A percentile compares a stretch with the other conserved stretches of the same genome.
phyloP scores from a whole-genome alignment of 2,329 filamentous ascomycete species.

The Plectosphaerella sp. region DNA sequence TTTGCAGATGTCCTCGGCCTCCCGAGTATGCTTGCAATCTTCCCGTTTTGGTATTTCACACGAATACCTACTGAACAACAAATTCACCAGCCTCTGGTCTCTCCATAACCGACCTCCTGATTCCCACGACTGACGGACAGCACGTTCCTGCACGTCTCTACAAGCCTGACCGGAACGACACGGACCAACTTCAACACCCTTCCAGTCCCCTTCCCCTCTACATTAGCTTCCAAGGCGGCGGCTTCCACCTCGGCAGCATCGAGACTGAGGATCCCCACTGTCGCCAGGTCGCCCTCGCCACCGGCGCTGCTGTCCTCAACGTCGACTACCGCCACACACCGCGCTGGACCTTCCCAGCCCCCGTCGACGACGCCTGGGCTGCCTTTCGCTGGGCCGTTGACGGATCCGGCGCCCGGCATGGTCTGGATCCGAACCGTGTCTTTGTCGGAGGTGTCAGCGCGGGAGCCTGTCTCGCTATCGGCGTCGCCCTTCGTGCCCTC shows the following conservation, averaged over 20 bases:
- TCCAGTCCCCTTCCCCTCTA: slow-evolving; percentile 38
- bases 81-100: background rate
- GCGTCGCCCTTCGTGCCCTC: slow-evolving; percentile 23
- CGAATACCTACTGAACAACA: too few relatives aligned
- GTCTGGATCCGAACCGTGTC: slow-evolving; percentile 28
- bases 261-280: slow-evolving; percentile 49
- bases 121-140: background rate
- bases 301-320: slow-evolving; percentile 42
- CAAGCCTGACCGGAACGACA: background rate
- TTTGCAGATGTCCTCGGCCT: background rate
- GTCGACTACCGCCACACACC: slow-evolving; percentile 58
- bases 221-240: slow-evolving; percentile 50
- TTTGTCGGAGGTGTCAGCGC: slow-evolving; percentile 46
- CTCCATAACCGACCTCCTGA: background rate
- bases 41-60: too few relatives aligned
- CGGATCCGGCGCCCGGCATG: slow-evolving; percentile 26
- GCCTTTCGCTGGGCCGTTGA: slow-evolving; percentile 41
- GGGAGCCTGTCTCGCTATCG: slow-evolving; percentile 37
- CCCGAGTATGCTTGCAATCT: background rate
- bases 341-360: slow-evolving; percentile 44
- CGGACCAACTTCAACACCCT: background rate
- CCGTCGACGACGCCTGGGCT: slow-evolving; percentile 50
- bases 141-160: background rate
- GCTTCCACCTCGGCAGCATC: slow-evolving; percentile 52
- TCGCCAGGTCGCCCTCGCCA: slow-evolving; percentile 16